phyloP scores from a whole-genome alignment of 306 rosid genomes.

The Trifolium subterraneum region DNA sequence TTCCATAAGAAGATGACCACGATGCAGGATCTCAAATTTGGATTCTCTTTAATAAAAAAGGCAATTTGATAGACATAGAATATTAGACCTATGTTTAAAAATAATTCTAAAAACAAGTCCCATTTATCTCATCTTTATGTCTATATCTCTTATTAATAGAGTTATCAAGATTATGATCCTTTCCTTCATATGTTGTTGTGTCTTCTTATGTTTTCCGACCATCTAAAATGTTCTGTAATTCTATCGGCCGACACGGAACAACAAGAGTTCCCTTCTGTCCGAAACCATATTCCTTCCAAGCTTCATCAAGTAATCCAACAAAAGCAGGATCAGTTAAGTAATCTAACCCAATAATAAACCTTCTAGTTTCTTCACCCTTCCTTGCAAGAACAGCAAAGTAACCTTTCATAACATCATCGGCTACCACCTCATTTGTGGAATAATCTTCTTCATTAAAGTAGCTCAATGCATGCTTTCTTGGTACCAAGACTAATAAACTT shows the following conservation, averaged over 20 bases:
- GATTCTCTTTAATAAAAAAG: neutral
- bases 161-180: neutral
- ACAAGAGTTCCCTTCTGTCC: slow-evolving; percentile 65
- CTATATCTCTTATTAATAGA: neutral
- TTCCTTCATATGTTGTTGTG: too few species aligned
- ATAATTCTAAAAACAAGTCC: neutral
- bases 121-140: neutral
- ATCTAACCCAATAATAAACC: slow-evolving; percentile 58
- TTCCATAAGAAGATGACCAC: neutral
- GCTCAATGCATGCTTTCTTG: slow-evolving; percentile 41
- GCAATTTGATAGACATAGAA: neutral
- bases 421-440: neutral
- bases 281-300: slow-evolving; percentile 68
- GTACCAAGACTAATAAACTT: slow-evolving; percentile 42
- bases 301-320: slow-evolving; percentile 61
- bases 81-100: neutral
- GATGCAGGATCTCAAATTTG: neutral
- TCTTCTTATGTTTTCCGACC: neutral
- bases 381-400: slow-evolving; percentile 64
- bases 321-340: slow-evolving; percentile 64
- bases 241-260: slow-evolving; percentile 64
- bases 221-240: slow-evolving; percentile 60
- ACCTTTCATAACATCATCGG: slow-evolving; percentile 53
- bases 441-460: slow-evolving; percentile 28
- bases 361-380: slow-evolving; percentile 55